Percentiles rank a stretch among this genome's conserved stretches.
phyloP scores from a whole-genome alignment of 1,139 yeast genomes.

The Yamadazyma blattariae region DNA sequence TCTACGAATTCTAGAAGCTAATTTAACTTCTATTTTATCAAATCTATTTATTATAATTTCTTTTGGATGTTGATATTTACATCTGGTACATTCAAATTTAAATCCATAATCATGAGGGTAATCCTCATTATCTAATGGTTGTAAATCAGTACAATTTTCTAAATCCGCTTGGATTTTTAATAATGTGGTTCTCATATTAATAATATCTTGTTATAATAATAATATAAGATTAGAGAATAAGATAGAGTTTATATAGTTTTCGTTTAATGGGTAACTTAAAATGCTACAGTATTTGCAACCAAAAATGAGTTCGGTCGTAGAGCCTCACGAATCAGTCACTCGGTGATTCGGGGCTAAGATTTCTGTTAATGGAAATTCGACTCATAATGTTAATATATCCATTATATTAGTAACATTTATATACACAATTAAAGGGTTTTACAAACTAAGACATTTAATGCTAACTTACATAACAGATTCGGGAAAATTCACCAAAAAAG shows the following conservation, averaged over 20 bases:
- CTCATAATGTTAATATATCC: too few relatives aligned
- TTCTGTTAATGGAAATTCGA: too few relatives aligned
- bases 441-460: too few relatives aligned
- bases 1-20: conserved; percentile 57
- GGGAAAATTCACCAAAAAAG: too few relatives aligned
- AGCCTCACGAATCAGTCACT: not conserved
- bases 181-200: conserved; percentile 14
- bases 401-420: too few relatives aligned
- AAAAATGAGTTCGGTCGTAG: too few relatives aligned
- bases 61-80: conserved; percentile 75
- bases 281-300: too few relatives aligned
- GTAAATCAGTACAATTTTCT: conserved; percentile 56
- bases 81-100: conserved; percentile 67
- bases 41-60: conserved; percentile 63
- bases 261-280: too few relatives aligned
- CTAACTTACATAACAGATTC: too few relatives aligned
- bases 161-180: conserved; percentile 59
- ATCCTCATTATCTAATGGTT: conserved; percentile 56
- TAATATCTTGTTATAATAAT: too few relatives aligned
- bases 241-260: not conserved
- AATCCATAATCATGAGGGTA: conserved; percentile 73
- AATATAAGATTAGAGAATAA: not conserved
- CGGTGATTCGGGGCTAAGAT: not conserved
- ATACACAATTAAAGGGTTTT: too few relatives aligned
- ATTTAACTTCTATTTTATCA: conserved; percentile 46